These are phyloP conservation scores for Naganishia randhawae DNA, from an alignment of 768 basidiomycete genomes.

Conservation along the genomic window DNA sequence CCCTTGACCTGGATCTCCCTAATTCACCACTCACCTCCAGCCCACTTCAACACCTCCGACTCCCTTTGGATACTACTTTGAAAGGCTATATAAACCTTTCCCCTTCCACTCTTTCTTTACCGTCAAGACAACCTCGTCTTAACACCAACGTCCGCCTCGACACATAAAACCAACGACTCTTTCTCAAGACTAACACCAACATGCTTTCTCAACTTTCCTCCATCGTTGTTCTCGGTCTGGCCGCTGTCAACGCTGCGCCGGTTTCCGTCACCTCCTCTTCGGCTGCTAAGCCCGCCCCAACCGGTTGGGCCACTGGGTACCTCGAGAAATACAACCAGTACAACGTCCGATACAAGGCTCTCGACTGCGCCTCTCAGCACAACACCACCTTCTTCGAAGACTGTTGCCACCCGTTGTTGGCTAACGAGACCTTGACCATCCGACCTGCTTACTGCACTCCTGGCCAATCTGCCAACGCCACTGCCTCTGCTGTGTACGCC, in stretches of 20 bases:
- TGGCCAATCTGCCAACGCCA: conserved; percentile 25
- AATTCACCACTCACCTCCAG: background rate
- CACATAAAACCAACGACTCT: background rate
- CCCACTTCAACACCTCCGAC: conserved; percentile 2
- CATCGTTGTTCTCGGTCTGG: conserved; percentile 11
- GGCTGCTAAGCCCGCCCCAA: conserved; percentile 29
- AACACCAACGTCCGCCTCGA: conserved; percentile 15
- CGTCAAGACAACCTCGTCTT: conserved; percentile 24
- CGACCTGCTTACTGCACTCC: conserved; percentile 61
- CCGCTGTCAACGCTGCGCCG: conserved; percentile 24
- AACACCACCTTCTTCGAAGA: conserved; percentile 56
- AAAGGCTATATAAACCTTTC: conserved; percentile 10
- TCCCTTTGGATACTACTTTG: background rate
- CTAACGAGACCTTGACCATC: conserved; percentile 57
- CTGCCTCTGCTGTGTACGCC: conserved; percentile 32
- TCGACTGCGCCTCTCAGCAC: conserved; percentile 56
- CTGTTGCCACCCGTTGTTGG: conserved; percentile 71
- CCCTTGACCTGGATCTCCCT: background rate
- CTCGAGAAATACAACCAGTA: conserved; percentile 52
- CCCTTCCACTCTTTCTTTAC: conserved; percentile 18
- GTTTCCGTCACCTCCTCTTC: conserved; percentile 17
- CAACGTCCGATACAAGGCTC: conserved; percentile 62
- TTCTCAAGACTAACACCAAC: conserved; percentile 4
- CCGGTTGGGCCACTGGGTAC: conserved; percentile 43
- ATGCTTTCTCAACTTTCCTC: conserved; percentile 20